Base-by-base conservation (phyloP, 768 basidiomycete species). In the Inosperma sp. region DNA sequence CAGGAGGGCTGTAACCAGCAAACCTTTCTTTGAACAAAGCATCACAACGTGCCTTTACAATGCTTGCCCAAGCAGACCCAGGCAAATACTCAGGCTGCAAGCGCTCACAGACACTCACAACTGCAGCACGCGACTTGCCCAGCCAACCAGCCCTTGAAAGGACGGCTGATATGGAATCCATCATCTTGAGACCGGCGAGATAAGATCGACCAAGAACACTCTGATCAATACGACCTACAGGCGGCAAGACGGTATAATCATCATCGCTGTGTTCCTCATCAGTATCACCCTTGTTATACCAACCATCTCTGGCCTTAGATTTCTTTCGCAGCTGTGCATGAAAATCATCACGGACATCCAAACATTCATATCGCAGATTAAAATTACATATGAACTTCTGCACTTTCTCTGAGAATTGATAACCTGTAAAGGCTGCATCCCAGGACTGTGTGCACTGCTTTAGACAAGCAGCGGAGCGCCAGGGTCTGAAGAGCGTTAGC, bases 261-360 rank as follows among this genome's bases (percentile, higher is more conserved):
- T 34, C 33, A n/a, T 5, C n/a, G n/a, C n/a, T n/a, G n/a, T n/a
- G n/a, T 3, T 46, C 45, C 0, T 0, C n/a, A 12, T 46, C 22
- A 2, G 29, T 21, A 3, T 46, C 30, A 10, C 31, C 33, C 8
- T 10, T n/a, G 16, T 33, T 46, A 2, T 25, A 25, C 30, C 45
- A 33, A 0, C 16, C 12, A 10, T 21, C 12, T 2, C 3, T 33
- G 0, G 21, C 9, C 27, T 29, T 19, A 6, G 23, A 39, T 36
- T 49, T 58, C 33, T 47, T 53, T 17, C 56, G 53, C 5, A 56
- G 10, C 51, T 54, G 53, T 22, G 62, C 54, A 29, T 54, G 31
- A 53, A 54, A 68, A 43, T 70, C 68, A 55, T 72, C 69, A 19
- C 64, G 31, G 2, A 63, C 62, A 62, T 72, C 68, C 6, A 65